Percentiles rank a stretch among this genome's conserved stretches.
Conservation (phyloP, 2,329 filamentous ascomycete species). For the Fusarium pilosicola region DNA sequence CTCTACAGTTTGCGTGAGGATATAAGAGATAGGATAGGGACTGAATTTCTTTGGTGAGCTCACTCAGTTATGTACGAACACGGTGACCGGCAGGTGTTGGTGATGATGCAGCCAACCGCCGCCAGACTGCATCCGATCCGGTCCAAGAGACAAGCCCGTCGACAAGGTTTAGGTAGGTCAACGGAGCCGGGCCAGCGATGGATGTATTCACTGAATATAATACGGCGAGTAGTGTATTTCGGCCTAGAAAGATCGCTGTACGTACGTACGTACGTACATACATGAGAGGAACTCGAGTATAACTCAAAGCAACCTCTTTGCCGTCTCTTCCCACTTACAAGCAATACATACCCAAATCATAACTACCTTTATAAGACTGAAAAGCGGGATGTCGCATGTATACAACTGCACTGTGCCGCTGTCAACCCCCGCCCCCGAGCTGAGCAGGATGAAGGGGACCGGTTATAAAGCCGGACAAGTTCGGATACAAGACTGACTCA, state of each 20-base stretch:
- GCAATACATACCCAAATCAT: neutral
- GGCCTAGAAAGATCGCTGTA: neutral
- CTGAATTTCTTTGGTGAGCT: neutral
- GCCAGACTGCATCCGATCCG: conserved; percentile 11
- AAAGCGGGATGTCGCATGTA: neutral
- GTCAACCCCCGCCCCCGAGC: neutral
- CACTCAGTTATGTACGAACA: conserved; percentile 24
- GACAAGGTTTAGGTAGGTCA: neutral
- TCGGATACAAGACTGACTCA: neutral
- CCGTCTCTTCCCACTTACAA: neutral
- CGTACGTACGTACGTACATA: no score
- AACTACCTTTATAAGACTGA: neutral
- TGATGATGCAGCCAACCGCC: conserved; percentile 19
- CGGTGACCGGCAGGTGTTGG: conserved; percentile 22
- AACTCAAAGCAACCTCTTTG: neutral
- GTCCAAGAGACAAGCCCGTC: neutral
- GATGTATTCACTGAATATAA: neutral
- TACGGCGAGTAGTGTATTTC: no score
- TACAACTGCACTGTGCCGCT: conserved; percentile 1
- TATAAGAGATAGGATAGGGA: no score
- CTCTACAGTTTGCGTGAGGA: neutral
- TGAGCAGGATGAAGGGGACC: neutral
- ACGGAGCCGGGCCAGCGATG: conserved; percentile 7
- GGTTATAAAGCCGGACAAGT: conserved; percentile 3
- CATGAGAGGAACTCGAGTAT: no score